Percentiles rank a stretch among this genome's conserved stretches.
Evolutionary conservation across 1,284 basidiomycete species (phyloP).

Genomic region (Meira nashicola): DNA sequence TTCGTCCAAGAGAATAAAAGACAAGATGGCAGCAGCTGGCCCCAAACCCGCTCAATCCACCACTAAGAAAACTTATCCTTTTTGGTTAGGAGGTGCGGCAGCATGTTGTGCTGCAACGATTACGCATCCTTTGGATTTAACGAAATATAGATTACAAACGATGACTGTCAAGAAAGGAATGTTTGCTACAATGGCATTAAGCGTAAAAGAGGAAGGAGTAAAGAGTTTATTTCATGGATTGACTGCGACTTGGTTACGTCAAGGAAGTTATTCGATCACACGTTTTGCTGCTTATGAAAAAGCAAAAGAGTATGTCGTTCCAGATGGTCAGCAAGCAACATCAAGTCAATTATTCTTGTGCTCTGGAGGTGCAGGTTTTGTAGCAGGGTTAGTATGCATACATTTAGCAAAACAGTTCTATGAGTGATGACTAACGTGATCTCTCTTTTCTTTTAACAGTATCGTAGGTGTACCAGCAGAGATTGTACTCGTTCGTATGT

Average conservation of each 20-base stretch:
- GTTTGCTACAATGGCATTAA: constrained; percentile 14
- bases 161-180: constrained; percentile 16
- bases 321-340: constrained; percentile 5
- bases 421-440: neutral
- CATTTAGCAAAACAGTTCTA: neutral
- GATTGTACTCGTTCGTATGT: constrained; percentile 53
- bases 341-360: constrained; percentile 13
- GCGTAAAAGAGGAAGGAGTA: constrained; percentile 15
- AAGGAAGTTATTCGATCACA: constrained; percentile 20
- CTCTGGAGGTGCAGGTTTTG: constrained; percentile 14
- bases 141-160: constrained; percentile 23
- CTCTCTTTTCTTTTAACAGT: neutral
- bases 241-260: constrained; percentile 18
- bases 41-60: neutral
- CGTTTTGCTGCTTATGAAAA: constrained; percentile 21
- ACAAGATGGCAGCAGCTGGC: neutral
- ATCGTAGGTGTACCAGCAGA: constrained; percentile 41
- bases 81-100: constrained; percentile 17
- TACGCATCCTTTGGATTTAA: constrained; percentile 23
- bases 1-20: too few relatives aligned
- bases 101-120: constrained; percentile 20
- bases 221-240: constrained; percentile 19
- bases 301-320: constrained; percentile 8
- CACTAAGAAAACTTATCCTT: constrained; percentile 13
- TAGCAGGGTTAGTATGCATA: constrained; percentile 13